These are phyloP conservation scores for Phytophthora fragariaefolia DNA, from an alignment of 352 stramenopile species.

Conservation along the genomic window DNA sequence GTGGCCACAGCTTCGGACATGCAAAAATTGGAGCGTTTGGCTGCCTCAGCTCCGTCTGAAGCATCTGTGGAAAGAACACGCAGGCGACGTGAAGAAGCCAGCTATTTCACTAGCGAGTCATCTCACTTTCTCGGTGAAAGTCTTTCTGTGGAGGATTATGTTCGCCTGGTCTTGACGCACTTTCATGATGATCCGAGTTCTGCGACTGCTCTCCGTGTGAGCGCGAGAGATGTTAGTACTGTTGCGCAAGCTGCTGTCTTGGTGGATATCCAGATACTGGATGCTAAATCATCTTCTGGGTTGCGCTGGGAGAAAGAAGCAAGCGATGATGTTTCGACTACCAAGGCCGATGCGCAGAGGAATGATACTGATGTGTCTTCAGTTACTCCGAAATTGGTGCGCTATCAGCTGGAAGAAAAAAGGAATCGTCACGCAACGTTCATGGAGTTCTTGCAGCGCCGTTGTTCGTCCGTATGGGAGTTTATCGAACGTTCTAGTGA, in stretches of 20 bases:
- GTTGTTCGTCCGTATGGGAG: constrained; percentile 66
- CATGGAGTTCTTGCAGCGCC: constrained; percentile 69
- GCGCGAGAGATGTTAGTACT: constrained; percentile 43
- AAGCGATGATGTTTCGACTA: constrained; percentile 21
- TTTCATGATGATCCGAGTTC: constrained; percentile 64
- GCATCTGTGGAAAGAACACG: constrained; percentile 43
- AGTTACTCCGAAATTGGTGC: constrained; percentile 84
- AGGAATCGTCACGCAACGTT: constrained; percentile 62
- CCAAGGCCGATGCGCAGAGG: constrained; percentile 14
- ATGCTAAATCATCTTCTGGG: constrained; percentile 83
- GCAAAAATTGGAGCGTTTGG: constrained; percentile 54
- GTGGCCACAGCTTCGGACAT: constrained; percentile 74
- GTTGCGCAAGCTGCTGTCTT: constrained; percentile 68
- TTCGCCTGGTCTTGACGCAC: constrained; percentile 58
- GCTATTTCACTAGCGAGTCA: constrained; percentile 46
- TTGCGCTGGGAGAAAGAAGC: constrained; percentile 73
- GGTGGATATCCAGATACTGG: constrained; percentile 76
- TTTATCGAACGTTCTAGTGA: constrained; percentile 62
- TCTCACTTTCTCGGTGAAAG: constrained; percentile 47
- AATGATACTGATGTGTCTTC: constrained; percentile 35
- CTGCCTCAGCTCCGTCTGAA: constrained; percentile 27
- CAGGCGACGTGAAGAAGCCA: constrained; percentile 53
- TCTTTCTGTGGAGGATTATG: constrained; percentile 62
- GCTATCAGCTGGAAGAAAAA: constrained; percentile 88
- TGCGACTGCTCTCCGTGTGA: constrained; percentile 51